Percentiles rank a stretch among this genome's conserved stretches.
These are phyloP conservation scores for Mycena polygramma DNA, from an alignment of 768 basidiomycete genomes.

Conservation along the genomic window DNA sequence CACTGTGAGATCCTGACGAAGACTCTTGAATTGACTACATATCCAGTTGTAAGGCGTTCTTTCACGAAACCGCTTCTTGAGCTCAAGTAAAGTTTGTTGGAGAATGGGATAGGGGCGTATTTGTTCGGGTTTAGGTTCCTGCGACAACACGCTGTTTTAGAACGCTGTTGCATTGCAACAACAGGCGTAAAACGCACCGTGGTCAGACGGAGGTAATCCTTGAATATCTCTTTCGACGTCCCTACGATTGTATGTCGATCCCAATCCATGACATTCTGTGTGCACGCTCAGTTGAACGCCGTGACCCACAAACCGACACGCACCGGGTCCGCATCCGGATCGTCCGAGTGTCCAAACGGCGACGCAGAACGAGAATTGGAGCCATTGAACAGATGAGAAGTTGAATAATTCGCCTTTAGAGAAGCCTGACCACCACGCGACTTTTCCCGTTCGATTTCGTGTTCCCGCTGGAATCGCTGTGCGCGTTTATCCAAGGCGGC, in stretches of 20 bases:
- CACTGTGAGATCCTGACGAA: slow-evolving; percentile 97
- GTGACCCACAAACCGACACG: slow-evolving; percentile 43
- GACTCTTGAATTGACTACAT: slow-evolving; percentile 97
- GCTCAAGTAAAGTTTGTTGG: slow-evolving; percentile 84
- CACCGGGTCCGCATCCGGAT: slow-evolving; percentile 82
- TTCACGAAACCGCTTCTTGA: slow-evolving; percentile 91
- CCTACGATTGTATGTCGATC: slow-evolving; percentile 96
- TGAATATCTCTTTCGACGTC: slow-evolving; percentile 89
- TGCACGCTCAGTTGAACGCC: slow-evolving; percentile 17
- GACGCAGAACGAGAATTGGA: slow-evolving; percentile 64
- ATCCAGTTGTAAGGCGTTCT: slow-evolving; percentile 88
- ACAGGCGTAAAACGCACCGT: slow-evolving; percentile 64
- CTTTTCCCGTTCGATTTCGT: slow-evolving; percentile 85
- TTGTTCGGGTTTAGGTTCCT: slow-evolving; percentile 96
- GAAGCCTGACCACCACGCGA: slow-evolving; percentile 52
- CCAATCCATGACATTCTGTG: slow-evolving; percentile 96
- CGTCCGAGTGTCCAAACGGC: slow-evolving; percentile 66
- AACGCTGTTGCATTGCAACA: not conserved
- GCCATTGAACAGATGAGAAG: slow-evolving; percentile 66
- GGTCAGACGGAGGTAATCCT: slow-evolving; percentile 95
- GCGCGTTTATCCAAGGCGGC: slow-evolving; percentile 82
- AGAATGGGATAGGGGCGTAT: slow-evolving; percentile 92
- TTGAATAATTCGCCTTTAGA: slow-evolving; percentile 62
- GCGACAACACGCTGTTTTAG: slow-evolving; percentile 21
- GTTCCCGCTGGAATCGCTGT: slow-evolving; percentile 91